Base-by-base conservation (phyloP, 768 basidiomycete genomes). In the Leucosporidium creatinivorum region DNA sequence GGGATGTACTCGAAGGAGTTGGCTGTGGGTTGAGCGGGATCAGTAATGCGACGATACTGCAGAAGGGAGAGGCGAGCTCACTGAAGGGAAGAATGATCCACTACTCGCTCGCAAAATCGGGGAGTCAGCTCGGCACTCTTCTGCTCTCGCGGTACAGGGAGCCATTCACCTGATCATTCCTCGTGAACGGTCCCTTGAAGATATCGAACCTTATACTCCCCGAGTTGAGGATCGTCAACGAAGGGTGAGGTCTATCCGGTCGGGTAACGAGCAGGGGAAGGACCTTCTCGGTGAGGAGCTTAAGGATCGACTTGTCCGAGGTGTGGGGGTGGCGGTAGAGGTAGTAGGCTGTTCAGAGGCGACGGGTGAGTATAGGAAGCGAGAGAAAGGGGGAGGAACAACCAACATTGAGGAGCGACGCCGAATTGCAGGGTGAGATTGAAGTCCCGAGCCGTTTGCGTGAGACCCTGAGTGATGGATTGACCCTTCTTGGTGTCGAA, bases 401-500 rank as follows among this genome's bases (percentile, higher is more conserved):
- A 31, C 61, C 18, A 4, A 76, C 88, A 86, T 31, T 85, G 85
- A 1, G 91, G 91, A 0, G 89, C 86, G 33, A 80, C 85, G 8
- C 91, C 91, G 67, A 85, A 90, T 12, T 79, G 70, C 68, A 81
- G 82, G 49, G 80, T 79, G 36, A 96, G 79, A 73, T 91, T 83
- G 74, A 88, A 91, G 47, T 74, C 77, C 58, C 79, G 68, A 0
- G 85, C 81, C 28, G 90, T 81, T 10, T 80, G 72, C 25, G 81
- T 76, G 47, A 92, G 79, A 19, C 85, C 84, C 2, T 76, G 30
- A 3, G 85, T 86, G 75, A 91, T 86, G 8, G 58, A 62, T 26
- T 74, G 72, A 0, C 89, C 88, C 13, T 74, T 52, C 0, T 57
- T 1, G 0, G 89, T 91, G 73, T 90, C 86, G 70, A 92, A 91